Percentiles rank a stretch among this genome's conserved stretches.
These are phyloP conservation scores for Filobasidium floriforme DNA, from an alignment of 768 basidiomycete genomes.

Conservation along the genomic window DNA sequence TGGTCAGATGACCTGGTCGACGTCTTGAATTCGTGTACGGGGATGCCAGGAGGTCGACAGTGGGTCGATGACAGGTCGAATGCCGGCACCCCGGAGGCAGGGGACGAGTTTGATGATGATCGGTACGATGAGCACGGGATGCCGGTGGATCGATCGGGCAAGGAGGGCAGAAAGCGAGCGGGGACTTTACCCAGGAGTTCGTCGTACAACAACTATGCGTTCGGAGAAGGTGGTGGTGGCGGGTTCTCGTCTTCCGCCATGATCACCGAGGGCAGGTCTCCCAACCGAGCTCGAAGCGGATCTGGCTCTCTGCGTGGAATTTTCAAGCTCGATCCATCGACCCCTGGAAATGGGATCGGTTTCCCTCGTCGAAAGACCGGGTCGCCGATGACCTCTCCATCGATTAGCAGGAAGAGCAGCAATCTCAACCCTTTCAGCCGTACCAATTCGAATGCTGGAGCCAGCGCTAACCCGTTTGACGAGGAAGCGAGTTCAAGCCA, in stretches of 20 bases:
- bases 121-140: slow-evolving; percentile 28
- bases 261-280: not conserved
- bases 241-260: slow-evolving; percentile 15
- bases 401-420: slow-evolving; percentile 2
- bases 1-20: slow-evolving; percentile 73
- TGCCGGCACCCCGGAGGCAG: slow-evolving; percentile 27
- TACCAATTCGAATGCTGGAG: not conserved
- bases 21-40: slow-evolving; percentile 65
- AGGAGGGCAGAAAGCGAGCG: slow-evolving; percentile 16
- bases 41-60: slow-evolving; percentile 58
- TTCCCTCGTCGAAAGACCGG: slow-evolving; percentile 15
- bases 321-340: slow-evolving; percentile 20
- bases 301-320: slow-evolving; percentile 16
- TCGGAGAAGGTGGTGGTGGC: slow-evolving; percentile 35
- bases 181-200: slow-evolving; percentile 2
- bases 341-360: slow-evolving; percentile 13
- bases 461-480: slow-evolving; percentile 14
- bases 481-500: not conserved
- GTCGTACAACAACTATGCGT: slow-evolving; percentile 32
- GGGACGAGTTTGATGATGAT: slow-evolving; percentile 21
- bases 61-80: slow-evolving; percentile 56
- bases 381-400: not conserved
- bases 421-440: not conserved
- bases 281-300: slow-evolving; percentile 4
- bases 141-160: not conserved